These are phyloP conservation scores for Heliamphora pulchella DNA, from an alignment of 179 eudicot genomes.

Conservation along the genomic window DNA sequence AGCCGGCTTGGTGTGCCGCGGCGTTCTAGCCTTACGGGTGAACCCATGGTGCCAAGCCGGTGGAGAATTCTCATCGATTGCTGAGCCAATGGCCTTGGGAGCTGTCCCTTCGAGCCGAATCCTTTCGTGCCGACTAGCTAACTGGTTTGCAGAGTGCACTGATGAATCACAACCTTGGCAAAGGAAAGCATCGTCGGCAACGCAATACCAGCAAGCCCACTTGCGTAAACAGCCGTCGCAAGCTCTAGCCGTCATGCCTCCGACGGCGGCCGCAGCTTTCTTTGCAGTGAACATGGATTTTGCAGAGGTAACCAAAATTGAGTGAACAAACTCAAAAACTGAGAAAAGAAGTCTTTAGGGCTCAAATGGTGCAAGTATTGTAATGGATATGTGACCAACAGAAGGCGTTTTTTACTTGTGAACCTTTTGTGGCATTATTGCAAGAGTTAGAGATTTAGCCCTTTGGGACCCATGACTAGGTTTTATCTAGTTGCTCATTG, in stretches of 20 bases:
- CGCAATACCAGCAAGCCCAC: conserved; percentile 72
- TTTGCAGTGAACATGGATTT: conserved; percentile 13
- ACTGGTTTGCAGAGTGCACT: conserved; percentile 66
- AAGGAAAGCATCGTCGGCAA: conserved; percentile 71
- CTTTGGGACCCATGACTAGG: conserved; percentile 31
- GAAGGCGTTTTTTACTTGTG: conserved; percentile 6
- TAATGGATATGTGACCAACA: conserved; percentile 8
- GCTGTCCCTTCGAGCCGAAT: conserved; percentile 45
- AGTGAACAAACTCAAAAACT: background rate
- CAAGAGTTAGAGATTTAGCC: conserved; percentile 19
- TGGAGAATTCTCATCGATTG: background rate
- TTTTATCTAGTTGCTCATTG: conserved; percentile 46
- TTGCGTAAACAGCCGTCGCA: conserved; percentile 57
- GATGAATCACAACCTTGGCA: conserved; percentile 60
- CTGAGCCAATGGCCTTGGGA: conserved; percentile 15
- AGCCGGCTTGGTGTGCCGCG: conserved; percentile 33
- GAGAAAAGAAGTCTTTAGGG: background rate
- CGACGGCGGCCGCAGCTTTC: conserved; percentile 46
- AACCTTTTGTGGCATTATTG: conserved; percentile 20
- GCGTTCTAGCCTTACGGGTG: conserved; percentile 50
- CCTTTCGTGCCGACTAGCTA: conserved; percentile 65
- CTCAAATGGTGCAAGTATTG: conserved; percentile 17
- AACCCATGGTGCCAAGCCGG: conserved; percentile 59
- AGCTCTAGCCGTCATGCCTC: conserved; percentile 60
- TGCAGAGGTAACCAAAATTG: too few relatives aligned